Percentiles rank a stretch among this genome's conserved stretches.
phyloP scores from a whole-genome alignment of 768 basidiomycete species.

The Piloderma croceum region DNA sequence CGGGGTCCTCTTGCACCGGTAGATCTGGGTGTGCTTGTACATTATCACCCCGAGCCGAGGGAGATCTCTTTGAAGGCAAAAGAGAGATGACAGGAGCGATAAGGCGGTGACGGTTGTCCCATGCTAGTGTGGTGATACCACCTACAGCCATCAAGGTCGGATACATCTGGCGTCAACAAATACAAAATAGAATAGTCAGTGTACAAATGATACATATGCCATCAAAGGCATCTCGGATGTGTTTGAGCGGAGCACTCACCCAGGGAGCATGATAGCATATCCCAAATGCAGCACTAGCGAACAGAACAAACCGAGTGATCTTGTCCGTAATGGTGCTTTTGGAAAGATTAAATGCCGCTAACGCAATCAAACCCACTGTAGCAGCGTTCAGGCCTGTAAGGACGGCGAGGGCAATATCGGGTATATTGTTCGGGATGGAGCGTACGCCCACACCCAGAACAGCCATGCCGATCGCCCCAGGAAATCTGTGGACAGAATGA shows the following conservation, averaged over 20 bases:
- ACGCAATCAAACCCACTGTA: conserved; percentile 47
- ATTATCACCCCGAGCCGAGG: too few relatives aligned
- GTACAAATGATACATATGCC: too few relatives aligned
- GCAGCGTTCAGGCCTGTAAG: conserved; percentile 51
- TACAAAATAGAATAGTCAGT: too few relatives aligned
- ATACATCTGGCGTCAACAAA: too few relatives aligned
- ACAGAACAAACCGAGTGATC: conserved; percentile 36
- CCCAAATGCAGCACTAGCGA: conserved; percentile 40
- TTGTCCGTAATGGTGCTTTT: conserved; percentile 41
- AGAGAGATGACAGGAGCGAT: too few relatives aligned
- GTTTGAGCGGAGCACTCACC: too few relatives aligned
- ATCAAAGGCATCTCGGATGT: too few relatives aligned
- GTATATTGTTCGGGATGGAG: conserved; percentile 36
- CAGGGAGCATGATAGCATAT: conserved; percentile 47
- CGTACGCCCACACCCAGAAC: conserved; percentile 39
- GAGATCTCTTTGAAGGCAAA: too few relatives aligned
- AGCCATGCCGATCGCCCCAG: conserved; percentile 44
- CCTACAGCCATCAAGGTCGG: conserved; percentile 40
- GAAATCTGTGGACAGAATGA: conserved; percentile 30
- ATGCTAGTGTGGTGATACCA: conserved; percentile 34
- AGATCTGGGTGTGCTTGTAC: too few relatives aligned
- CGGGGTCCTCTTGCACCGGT: too few relatives aligned
- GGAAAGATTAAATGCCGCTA: conserved; percentile 45
- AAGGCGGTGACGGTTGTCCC: conserved; percentile 31
- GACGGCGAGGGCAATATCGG: conserved; percentile 41